Base-by-base conservation (phyloP, 768 basidiomycete species). In the Exidia glandulosa region DNA sequence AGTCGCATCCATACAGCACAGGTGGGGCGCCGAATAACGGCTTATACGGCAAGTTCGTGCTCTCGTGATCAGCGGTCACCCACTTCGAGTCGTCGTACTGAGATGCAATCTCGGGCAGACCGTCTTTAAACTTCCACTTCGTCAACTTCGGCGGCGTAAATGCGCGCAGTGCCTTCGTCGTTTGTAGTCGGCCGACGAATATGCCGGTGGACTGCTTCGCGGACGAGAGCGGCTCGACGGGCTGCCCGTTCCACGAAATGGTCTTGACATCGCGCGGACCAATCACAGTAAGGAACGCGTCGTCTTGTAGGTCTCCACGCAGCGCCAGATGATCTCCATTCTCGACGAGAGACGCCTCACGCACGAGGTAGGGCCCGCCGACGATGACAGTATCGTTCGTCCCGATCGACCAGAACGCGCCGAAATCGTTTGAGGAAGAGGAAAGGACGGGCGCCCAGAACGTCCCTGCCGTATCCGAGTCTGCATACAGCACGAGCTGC, bases 1-100 rank as follows among this genome's bases (percentile, higher is more conserved):
- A 93, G 70, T 92, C 90, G 66, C 89, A 91, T 1, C 88, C 89
- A 70, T 89, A 91, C 31, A 93, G 72, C n/a, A 90, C 74, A 36
- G 86, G 75, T 1, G 87, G 87, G 62, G 89, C 86, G 1, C 87
- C 87, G 63, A 86, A 88, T 62, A 79, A 74, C 3, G 86, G 86
- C 65, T 83, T 82, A 56, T 76, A 75, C 2, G 87, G 85, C 60
- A 86, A 84, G 63, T 87, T 88, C 31, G 90, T 90, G 25, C 75
- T 77, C n/a, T 78, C 87, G 61, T 84, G 84, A 65, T 88, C 77
- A 16, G 88, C 90, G 59, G 77, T 65, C 9, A 75, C 76, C 90
- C 89, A 93, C 3, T 64, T 59, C 2, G 73, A 70, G 69, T 93
- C 90, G 63, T 82, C 79, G 66, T 84, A 93, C 14, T 62, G 68